These are phyloP conservation scores for Ustilago shanxiensis DNA, from an alignment of 1,284 basidiomycete species.

Conservation along the genomic window DNA sequence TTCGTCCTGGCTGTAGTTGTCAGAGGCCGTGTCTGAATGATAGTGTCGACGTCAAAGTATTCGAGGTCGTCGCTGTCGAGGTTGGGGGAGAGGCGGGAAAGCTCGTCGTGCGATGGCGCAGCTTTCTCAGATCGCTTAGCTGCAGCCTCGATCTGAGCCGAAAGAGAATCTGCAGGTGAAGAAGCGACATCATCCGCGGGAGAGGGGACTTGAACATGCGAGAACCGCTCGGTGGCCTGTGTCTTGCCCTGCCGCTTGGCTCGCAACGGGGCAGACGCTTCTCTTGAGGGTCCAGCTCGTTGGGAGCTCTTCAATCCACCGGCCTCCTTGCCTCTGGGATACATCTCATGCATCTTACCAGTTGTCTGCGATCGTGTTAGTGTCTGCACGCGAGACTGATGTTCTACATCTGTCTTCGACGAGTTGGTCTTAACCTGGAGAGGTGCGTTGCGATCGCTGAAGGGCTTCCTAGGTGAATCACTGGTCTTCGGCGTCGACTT, in stretches of 20 bases:
- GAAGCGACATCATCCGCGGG: neutral
- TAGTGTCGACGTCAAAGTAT: slow-evolving; percentile 40
- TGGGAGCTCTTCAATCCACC: neutral
- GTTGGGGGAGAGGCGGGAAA: slow-evolving; percentile 23
- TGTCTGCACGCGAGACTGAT: neutral
- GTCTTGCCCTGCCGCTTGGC: neutral
- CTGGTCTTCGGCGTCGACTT: neutral
- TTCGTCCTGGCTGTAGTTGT: neutral
- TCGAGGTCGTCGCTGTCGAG: slow-evolving; percentile 40
- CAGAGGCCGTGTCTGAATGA: slow-evolving; percentile 1
- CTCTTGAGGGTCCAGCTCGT: neutral
- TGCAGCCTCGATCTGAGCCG: slow-evolving; percentile 27
- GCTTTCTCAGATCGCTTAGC: neutral
- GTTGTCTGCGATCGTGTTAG: neutral
- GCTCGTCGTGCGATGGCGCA: slow-evolving; percentile 12
- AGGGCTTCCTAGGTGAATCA: slow-evolving; percentile 20
- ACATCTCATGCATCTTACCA: neutral
- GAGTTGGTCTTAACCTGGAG: neutral
- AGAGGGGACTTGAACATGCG: slow-evolving; percentile 14
- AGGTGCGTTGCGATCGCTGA: slow-evolving; percentile 30
- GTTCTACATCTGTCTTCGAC: neutral
- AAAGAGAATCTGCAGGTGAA: neutral
- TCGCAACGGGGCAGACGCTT: neutral
- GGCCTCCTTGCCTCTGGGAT: neutral
- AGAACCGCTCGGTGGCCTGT: neutral